phyloP scores from a whole-genome alignment of 306 rosid species.

The Lagenaria siceraria region DNA sequence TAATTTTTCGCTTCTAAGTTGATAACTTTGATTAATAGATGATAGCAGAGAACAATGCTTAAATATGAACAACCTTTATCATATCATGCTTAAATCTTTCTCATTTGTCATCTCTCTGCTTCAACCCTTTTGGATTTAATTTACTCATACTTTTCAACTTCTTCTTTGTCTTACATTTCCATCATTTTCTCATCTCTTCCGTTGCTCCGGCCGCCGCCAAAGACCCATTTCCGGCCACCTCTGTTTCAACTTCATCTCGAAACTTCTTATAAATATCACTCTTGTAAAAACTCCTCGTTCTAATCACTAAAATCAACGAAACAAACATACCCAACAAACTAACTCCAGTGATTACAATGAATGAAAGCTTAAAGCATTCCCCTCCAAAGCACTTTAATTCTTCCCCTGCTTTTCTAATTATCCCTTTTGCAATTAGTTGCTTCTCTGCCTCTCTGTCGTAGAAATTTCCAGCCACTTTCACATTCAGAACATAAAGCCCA shows the following conservation, averaged over 20 bases:
- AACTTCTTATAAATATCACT: constrained; percentile 37
- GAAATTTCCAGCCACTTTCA: constrained; percentile 14
- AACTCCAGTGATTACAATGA: constrained; percentile 26
- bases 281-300: constrained; percentile 37
- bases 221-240: neutral
- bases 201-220: neutral
- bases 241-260: constrained; percentile 14
- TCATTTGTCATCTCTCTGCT: neutral
- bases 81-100: no score
- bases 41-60: no score
- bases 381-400: constrained; percentile 13
- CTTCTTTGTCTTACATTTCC: no score
- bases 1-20: no score
- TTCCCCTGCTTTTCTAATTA: neutral
- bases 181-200: neutral
- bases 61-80: no score
- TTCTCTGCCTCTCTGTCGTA: constrained; percentile 19
- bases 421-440: constrained; percentile 10
- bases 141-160: neutral
- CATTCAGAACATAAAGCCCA: constrained; percentile 20
- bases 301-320: constrained; percentile 28
- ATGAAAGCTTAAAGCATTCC: constrained; percentile 21
- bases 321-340: constrained; percentile 31
- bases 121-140: neutral
- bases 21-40: no score